These are phyloP conservation scores for Cavenderia fasciculata DNA, from an alignment of 78 protist species.

Conservation along the genomic window DNA sequence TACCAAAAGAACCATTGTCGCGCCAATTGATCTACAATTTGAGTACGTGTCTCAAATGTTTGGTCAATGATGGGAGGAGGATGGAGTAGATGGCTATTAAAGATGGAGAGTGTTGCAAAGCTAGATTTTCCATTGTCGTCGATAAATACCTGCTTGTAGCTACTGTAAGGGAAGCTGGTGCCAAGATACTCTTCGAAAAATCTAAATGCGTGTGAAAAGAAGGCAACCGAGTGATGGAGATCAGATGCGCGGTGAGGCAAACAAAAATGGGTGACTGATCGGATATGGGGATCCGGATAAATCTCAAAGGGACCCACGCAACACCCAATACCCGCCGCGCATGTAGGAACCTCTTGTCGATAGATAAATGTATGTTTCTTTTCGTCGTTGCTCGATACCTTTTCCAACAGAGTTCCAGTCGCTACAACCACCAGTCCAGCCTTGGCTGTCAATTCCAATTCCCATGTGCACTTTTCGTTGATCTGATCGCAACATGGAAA, in stretches of 20 bases:
- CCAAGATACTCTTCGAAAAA: slow-evolving; percentile 80
- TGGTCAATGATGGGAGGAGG: slow-evolving; percentile 57
- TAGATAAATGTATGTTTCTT: slow-evolving; percentile 53
- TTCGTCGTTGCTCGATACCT: slow-evolving; percentile 62
- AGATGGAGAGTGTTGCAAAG: slow-evolving; percentile 46
- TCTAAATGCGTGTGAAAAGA: slow-evolving; percentile 36
- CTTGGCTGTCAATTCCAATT: slow-evolving; percentile 58
- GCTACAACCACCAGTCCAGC: slow-evolving; percentile 56
- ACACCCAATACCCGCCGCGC: slow-evolving; percentile 41
- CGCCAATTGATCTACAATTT: slow-evolving; percentile 2
- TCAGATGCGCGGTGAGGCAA: slow-evolving; percentile 69
- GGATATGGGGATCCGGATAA: slow-evolving; percentile 58
- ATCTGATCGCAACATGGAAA: slow-evolving; percentile 68
- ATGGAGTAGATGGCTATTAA: slow-evolving; percentile 59
- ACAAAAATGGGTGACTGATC: slow-evolving; percentile 74
- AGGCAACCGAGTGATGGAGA: slow-evolving; percentile 60
- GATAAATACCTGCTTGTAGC: slow-evolving; percentile 72
- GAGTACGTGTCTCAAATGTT: slow-evolving; percentile 62
- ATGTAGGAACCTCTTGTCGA: slow-evolving; percentile 47
- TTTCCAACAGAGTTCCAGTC: slow-evolving; percentile 44
- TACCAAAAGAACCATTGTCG: slow-evolving; percentile 56
- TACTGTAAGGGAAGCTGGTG: slow-evolving; percentile 41
- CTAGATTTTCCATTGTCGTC: slow-evolving; percentile 19
- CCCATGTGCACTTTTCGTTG: slow-evolving; percentile 71
- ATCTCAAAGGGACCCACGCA: slow-evolving; percentile 73